Percentiles rank a stretch among this genome's conserved stretches.
Conservation (phyloP, 176 grass and related monocot species). For the Bolboschoenus planiculmis region DNA sequence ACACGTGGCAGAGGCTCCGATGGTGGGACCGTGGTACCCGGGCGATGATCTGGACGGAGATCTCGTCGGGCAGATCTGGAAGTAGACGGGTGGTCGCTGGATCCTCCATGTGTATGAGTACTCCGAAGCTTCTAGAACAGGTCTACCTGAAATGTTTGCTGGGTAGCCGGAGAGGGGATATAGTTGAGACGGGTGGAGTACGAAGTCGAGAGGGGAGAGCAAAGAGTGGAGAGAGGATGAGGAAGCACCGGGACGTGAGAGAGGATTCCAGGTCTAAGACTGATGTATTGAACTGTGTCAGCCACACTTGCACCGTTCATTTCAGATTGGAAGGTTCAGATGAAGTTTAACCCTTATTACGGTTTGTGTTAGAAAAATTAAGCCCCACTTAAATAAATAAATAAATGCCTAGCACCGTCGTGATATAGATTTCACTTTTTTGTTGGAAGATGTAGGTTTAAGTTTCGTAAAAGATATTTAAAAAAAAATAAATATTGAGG, state of each 20-base stretch:
- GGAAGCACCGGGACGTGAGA: neutral
- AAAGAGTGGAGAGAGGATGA: neutral
- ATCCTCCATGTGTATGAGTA: neutral
- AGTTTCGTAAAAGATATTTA: too few relatives aligned
- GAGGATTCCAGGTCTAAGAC: neutral
- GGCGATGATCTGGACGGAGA: slow-evolving; percentile 63
- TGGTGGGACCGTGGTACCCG: slow-evolving; percentile 43
- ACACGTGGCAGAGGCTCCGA: slow-evolving; percentile 43
- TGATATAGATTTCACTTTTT: too few relatives aligned
- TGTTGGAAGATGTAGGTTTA: too few relatives aligned
- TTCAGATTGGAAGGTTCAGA: neutral
- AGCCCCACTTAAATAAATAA: too few relatives aligned
- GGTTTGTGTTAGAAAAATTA: too few relatives aligned
- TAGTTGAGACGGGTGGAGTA: too few relatives aligned
- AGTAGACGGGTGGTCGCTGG: slow-evolving; percentile 30
- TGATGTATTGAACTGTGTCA: neutral
- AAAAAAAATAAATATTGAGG: too few relatives aligned
- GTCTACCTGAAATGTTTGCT: too few relatives aligned
- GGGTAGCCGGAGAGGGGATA: too few relatives aligned
- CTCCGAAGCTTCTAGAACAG: neutral
- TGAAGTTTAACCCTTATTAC: too few relatives aligned
- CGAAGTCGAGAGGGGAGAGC: too few relatives aligned
- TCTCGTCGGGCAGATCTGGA: slow-evolving; percentile 59
- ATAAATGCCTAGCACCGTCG: too few relatives aligned
- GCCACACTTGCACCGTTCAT: neutral